Percentiles rank a stretch among this genome's conserved stretches.
Evolutionary conservation across 2,329 filamentous ascomycete genomes (phyloP).

Genomic region (Boeremia lycopersici): DNA sequence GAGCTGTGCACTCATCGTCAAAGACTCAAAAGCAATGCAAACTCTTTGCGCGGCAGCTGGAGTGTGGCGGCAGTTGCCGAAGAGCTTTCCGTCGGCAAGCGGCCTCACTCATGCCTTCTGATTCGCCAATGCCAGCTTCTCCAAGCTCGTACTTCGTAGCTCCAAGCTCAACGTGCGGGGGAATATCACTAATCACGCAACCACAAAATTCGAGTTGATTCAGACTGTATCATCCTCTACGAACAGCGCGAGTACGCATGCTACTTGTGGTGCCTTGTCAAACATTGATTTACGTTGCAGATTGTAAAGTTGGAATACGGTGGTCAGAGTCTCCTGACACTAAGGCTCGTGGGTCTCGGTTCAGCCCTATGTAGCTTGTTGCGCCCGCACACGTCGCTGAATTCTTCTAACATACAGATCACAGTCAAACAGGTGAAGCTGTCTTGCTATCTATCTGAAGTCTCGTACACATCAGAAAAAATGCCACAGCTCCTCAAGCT

Average conservation of each 20-base stretch:
- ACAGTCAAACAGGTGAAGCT: no score
- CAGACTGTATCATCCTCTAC: background rate
- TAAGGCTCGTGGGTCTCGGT: background rate
- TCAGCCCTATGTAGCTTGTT: background rate
- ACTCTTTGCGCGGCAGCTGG: background rate
- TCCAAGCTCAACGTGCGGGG: slow-evolving; percentile 1
- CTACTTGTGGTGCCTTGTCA: background rate
- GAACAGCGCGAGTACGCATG: background rate
- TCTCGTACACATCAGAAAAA: background rate
- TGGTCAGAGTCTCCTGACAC: background rate
- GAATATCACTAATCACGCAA: background rate
- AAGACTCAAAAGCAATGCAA: background rate
- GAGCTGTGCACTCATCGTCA: background rate
- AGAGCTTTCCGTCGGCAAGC: slow-evolving; percentile 3
- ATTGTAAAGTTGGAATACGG: background rate
- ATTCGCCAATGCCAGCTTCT: slow-evolving; percentile 13
- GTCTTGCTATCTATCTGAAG: no score
- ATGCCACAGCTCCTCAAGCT: slow-evolving; percentile 56
- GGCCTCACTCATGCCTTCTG: background rate
- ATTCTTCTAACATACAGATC: no score
- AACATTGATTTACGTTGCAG: background rate
- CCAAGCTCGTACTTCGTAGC: slow-evolving; percentile 1
- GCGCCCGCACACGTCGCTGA: no score
- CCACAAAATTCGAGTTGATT: background rate
- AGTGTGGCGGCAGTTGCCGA: slow-evolving; percentile 4